Evolutionary conservation across 2,329 filamentous ascomycete genomes (phyloP), one percentile per base, ranked within the genome.

Genomic region (Xylaria sp.): DNA sequence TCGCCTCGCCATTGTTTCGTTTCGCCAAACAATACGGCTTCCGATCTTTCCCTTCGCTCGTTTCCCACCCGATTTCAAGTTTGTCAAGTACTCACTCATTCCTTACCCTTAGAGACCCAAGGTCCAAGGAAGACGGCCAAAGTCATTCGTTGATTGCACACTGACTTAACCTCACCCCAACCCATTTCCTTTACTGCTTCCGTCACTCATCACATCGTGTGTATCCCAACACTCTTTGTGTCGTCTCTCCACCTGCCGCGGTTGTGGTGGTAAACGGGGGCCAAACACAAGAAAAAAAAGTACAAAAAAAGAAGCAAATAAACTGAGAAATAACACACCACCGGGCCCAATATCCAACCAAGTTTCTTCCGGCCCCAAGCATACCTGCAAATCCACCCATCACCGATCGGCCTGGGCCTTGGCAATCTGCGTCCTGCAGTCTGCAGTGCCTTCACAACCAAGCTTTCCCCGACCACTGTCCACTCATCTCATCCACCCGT

Each of bases 351-450:
- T 16, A 39, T 4, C 29, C 29, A 34, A 24, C 45, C 40, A 17
- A 34, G 29, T 40, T 45, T 42, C 40, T 41, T 34, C 39, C 43
- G 39, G 44, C 40, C 18, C 38, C 29, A 45, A 38, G 34, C 29
- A 19, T 20, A 38, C 24, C 29, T 44, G 41, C n/a, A 34, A 50
- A 39, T 29, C 44, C 48, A 55, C 52, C 54, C 49, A 48, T 50
- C 52, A 53, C 59, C 56, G 61, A 63, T 61, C 59, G 61, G 50
- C 52, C 56, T 57, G 57, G 46, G 56, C 49, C 56, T 58, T 57
- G 52, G 56, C 60, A 34, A 60, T 61, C 58, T 61, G 50, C 52
- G 44, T 47, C 43, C 52, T 56, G 55, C 48, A 54, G 54, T 49
- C 48, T 46, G 49, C 52, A 54, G 50, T 46, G 49, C 50, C 52